phyloP scores from a whole-genome alignment of 768 basidiomycete genomes.

The Chalciporus piperatus region DNA sequence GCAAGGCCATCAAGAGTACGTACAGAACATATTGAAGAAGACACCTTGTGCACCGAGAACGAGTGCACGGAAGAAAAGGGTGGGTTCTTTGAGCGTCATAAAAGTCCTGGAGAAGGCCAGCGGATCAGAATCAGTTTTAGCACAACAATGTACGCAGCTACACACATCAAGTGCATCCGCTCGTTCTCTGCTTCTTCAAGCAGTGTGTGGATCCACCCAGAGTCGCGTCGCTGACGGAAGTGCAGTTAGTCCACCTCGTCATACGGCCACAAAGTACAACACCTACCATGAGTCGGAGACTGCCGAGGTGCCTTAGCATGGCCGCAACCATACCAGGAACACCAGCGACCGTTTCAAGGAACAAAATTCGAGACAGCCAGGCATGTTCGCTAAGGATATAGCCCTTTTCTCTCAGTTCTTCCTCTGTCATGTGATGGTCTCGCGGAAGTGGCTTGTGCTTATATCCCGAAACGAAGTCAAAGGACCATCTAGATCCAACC shows the following conservation, averaged over 20 bases:
- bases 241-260: constrained; percentile 6
- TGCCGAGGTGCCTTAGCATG: constrained; percentile 81
- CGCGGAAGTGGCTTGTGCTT: constrained; percentile 67
- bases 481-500: constrained; percentile 47
- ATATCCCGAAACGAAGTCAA: constrained; percentile 86
- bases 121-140: constrained; percentile 11
- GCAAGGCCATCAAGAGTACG: constrained; percentile 26
- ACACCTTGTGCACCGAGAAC: constrained; percentile 91
- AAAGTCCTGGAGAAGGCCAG: constrained; percentile 66
- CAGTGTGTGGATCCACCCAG: constrained; percentile 87
- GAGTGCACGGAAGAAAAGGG: constrained; percentile 74
- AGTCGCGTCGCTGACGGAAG: constrained; percentile 45
- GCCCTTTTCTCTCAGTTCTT: constrained; percentile 71
- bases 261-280: constrained; percentile 4
- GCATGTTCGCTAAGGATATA: constrained; percentile 69
- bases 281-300: constrained; percentile 82
- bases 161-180: constrained; percentile 88
- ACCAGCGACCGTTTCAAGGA: constrained; percentile 88
- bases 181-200: constrained; percentile 97
- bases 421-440: constrained; percentile 60
- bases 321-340: constrained; percentile 97
- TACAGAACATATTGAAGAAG: constrained; percentile 86
- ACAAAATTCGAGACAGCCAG: constrained; percentile 71
- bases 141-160: constrained; percentile 2
- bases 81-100: constrained; percentile 85